Conservation (phyloP, 352 stramenopile species). For the Thalassiosira pacifica region DNA sequence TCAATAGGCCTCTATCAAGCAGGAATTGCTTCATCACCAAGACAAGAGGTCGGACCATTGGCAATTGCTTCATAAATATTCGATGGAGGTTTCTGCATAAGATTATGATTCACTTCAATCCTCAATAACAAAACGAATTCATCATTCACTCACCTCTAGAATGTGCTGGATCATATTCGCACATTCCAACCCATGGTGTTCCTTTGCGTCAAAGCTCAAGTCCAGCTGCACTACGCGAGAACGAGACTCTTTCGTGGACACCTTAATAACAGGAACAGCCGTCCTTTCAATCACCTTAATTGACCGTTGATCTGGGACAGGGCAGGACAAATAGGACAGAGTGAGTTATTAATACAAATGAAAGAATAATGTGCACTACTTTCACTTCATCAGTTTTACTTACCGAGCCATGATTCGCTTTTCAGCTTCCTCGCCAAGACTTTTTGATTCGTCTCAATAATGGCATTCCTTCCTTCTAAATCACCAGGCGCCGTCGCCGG, state of each 20-base stretch:
- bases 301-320: slow-evolving; percentile 81
- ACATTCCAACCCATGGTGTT: slow-evolving; percentile 95
- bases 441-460: slow-evolving; percentile 98
- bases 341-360: slow-evolving; percentile 12
- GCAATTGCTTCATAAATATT: slow-evolving; percentile 89
- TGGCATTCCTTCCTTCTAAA: slow-evolving; percentile 97
- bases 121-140: slow-evolving; percentile 6
- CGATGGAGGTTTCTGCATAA: background rate
- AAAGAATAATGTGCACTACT: slow-evolving; percentile 10
- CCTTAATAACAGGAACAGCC: slow-evolving; percentile 97
- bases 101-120: background rate
- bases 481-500: slow-evolving; percentile 94
- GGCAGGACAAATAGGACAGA: background rate
- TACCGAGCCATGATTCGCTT: slow-evolving; percentile 88
- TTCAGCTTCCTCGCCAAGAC: slow-evolving; percentile 95
- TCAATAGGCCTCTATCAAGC: slow-evolving; percentile 92
- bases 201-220: slow-evolving; percentile 96
- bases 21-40: slow-evolving; percentile 95
- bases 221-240: slow-evolving; percentile 88
- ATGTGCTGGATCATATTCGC: slow-evolving; percentile 93
- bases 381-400: background rate
- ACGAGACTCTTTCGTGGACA: slow-evolving; percentile 87
- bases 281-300: slow-evolving; percentile 98
- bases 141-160: slow-evolving; percentile 86
- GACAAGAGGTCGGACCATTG: slow-evolving; percentile 94